A percentile compares a stretch with the other conserved stretches of the same genome.
Evolutionary conservation across 2,329 filamentous ascomycete genomes (phyloP).

Genomic region (Myriosclerotinia duriaeana): DNA sequence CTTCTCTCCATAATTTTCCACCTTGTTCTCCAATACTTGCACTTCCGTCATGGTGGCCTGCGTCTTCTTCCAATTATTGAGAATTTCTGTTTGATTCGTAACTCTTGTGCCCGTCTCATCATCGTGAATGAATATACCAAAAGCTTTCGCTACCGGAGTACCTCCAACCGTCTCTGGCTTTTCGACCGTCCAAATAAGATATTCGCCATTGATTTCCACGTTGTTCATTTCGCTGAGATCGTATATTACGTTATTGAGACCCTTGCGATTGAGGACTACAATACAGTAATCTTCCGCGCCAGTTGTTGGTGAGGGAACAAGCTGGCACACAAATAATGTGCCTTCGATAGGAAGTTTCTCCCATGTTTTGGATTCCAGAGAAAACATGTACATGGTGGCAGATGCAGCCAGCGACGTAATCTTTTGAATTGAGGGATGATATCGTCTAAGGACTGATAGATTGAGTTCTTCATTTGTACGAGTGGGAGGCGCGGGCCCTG

Average conservation of each 20-base stretch:
- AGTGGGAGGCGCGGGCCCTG: conserved; percentile 41
- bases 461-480: conserved; percentile 84
- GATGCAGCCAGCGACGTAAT: conserved; percentile 83
- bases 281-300: conserved; percentile 52
- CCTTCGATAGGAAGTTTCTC: conserved; percentile 85
- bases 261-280: conserved; percentile 71
- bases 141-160: conserved; percentile 41
- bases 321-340: conserved; percentile 81
- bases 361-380: conserved; percentile 65
- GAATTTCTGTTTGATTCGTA: conserved; percentile 35
- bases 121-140: conserved; percentile 58
- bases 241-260: conserved; percentile 68
- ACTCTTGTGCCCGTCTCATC: conserved; percentile 48
- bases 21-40: conserved; percentile 16
- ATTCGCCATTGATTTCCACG: conserved; percentile 61
- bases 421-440: conserved; percentile 69
- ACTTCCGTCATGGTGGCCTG: conserved; percentile 8
- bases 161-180: conserved; percentile 18
- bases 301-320: conserved; percentile 45
- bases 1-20: conserved; percentile 28
- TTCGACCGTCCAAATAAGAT: conserved; percentile 48
- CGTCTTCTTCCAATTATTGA: conserved; percentile 34
- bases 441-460: conserved; percentile 76
- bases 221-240: conserved; percentile 60
- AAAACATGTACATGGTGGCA: conserved; percentile 82